Evolutionary conservation across 2,329 filamentous ascomycete genomes (phyloP).

Genomic region (Cadophora luteo-olivacea): DNA sequence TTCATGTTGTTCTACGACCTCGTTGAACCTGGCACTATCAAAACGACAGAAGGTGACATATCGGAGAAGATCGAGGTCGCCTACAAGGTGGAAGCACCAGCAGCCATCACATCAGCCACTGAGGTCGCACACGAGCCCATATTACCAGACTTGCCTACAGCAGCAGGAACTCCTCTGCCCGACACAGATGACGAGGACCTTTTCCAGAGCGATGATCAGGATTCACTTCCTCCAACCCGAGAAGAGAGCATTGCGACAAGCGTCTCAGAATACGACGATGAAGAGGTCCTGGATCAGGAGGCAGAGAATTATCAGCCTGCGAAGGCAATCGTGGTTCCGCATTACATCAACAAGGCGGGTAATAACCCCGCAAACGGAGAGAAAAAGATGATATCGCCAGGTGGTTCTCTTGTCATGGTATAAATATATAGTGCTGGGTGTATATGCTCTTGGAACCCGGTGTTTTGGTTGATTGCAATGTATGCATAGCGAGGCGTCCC

Average conservation of each 20-base stretch:
- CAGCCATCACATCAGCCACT: neutral
- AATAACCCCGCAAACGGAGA: slow-evolving; percentile 25
- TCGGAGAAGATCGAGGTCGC: neutral
- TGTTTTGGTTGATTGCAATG: neutral
- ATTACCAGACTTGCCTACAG: slow-evolving; percentile 24
- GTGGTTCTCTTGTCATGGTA: slow-evolving; percentile 38
- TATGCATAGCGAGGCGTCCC: slow-evolving; percentile 34
- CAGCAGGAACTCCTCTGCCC: slow-evolving; percentile 34
- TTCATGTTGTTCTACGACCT: slow-evolving; percentile 99
- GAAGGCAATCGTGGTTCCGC: slow-evolving; percentile 40
- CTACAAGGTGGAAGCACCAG: neutral
- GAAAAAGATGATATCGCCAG: slow-evolving; percentile 27
- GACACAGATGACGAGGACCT: slow-evolving; percentile 33
- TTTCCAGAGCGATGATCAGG: slow-evolving; percentile 29
- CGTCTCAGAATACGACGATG: slow-evolving; percentile 38
- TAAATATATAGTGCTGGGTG: slow-evolving; percentile 22
- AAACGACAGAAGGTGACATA: slow-evolving; percentile 1
- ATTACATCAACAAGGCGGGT: slow-evolving; percentile 35
- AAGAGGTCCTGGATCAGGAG: slow-evolving; percentile 25
- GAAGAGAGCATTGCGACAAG: slow-evolving; percentile 36
- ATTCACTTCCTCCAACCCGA: slow-evolving; percentile 17
- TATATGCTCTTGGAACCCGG: too few relatives aligned
- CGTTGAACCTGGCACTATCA: slow-evolving; percentile 53
- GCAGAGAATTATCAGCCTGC: slow-evolving; percentile 37
- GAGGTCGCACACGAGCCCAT: neutral